Percentiles rank a stretch among this genome's conserved stretches.
Evolutionary conservation across 495 filamentous ascomycete species (phyloP).

Genomic region (Penicillium taxi): DNA sequence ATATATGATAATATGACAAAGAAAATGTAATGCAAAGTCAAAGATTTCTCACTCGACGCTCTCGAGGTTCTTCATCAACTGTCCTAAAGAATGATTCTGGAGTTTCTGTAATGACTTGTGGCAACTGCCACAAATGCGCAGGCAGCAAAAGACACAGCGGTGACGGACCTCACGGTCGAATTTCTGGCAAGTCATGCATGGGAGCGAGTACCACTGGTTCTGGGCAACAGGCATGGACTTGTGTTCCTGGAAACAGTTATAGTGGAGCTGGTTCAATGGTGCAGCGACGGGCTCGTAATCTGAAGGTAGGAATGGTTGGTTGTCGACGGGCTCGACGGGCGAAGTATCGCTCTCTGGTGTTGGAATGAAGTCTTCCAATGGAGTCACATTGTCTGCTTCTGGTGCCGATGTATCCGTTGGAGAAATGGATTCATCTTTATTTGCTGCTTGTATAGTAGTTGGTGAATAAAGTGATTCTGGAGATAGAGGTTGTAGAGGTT

Average conservation of each 20-base stretch:
- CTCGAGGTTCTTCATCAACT: constrained; percentile 21
- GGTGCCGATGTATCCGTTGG: constrained; percentile 2
- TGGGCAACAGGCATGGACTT: constrained; percentile 32
- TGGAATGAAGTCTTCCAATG: constrained; percentile 34
- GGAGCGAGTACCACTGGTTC: constrained; percentile 40
- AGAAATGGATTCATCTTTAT: not conserved
- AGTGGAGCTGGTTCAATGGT: constrained; percentile 35
- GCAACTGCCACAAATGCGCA: constrained; percentile 40
- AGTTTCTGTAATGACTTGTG: constrained; percentile 31
- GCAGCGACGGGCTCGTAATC: constrained; percentile 31
- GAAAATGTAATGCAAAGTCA: constrained; percentile 1
- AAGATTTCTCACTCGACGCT: no score
- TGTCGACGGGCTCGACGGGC: constrained; percentile 19
- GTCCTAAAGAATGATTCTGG: constrained; percentile 27
- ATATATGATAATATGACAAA: constrained; percentile 5
- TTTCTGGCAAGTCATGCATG: constrained; percentile 45
- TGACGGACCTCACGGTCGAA: constrained; percentile 35
- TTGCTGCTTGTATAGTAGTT: not conserved
- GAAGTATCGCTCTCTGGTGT: constrained; percentile 25
- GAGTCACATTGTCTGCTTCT: constrained; percentile 13
- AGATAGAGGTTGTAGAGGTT: not conserved
- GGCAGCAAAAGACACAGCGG: constrained; percentile 42
- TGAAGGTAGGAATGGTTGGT: constrained; percentile 25
- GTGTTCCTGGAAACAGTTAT: constrained; percentile 41
- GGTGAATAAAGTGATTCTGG: not conserved